Percentiles rank a stretch among this genome's conserved stretches.
These are phyloP conservation scores for Chalciporus chontae DNA, from an alignment of 768 basidiomycete species.

Conservation along the genomic window DNA sequence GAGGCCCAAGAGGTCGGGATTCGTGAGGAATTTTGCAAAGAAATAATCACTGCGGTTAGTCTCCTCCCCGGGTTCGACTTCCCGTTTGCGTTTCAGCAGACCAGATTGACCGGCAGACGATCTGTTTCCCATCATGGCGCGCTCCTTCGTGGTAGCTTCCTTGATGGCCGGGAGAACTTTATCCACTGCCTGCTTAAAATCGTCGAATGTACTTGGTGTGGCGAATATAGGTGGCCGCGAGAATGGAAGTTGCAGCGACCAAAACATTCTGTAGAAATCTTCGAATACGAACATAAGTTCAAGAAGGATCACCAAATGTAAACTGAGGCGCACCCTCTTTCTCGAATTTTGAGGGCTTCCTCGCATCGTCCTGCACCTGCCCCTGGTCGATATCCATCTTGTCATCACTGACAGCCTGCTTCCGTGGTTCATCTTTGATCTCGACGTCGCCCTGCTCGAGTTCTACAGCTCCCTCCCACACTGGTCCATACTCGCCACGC, in stretches of 20 bases:
- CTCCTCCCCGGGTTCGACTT: conserved; percentile 51
- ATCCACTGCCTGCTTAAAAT: conserved; percentile 69
- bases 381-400: conserved; percentile 64
- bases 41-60: conserved; percentile 68
- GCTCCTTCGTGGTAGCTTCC: conserved; percentile 85
- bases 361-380: conserved; percentile 21
- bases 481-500: conserved; percentile 79
- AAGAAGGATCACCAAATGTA: not conserved
- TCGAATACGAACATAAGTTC: conserved; percentile 7
- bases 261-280: conserved; percentile 88
- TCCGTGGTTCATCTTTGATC: conserved; percentile 28
- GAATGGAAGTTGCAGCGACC: conserved; percentile 84
- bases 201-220: conserved; percentile 47
- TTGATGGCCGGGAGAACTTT: conserved; percentile 76
- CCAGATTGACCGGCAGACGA: conserved; percentile 35
- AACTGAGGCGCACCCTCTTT: conserved; percentile 52
- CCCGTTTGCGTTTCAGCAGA: conserved; percentile 63
- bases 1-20: conserved; percentile 79
- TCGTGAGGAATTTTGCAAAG: conserved; percentile 92
- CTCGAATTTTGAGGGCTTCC: conserved; percentile 43
- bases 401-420: conserved; percentile 36
- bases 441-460: conserved; percentile 33
- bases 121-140: conserved; percentile 81
- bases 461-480: conserved; percentile 65
- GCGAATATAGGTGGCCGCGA: conserved; percentile 75